phyloP scores from a whole-genome alignment of 805 yeast genomes.

The Saturnispora hagleri region DNA sequence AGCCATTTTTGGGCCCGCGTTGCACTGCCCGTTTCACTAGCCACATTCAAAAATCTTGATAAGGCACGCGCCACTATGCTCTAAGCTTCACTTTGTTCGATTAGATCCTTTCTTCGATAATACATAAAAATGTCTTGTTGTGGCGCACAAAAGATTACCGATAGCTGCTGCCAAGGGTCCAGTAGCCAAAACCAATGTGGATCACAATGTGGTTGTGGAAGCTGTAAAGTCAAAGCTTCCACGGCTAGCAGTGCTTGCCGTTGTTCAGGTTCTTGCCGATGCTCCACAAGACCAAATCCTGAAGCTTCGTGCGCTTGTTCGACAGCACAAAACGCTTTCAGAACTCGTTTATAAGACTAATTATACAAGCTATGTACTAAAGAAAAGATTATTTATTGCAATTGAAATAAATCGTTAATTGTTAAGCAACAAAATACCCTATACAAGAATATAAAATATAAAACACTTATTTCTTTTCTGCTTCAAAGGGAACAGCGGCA shows the following conservation, averaged over 20 bases:
- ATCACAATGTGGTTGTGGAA: background rate
- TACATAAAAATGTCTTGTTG: slow-evolving; percentile 4
- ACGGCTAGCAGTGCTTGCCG: background rate
- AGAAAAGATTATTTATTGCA: no score
- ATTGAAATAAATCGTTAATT: background rate
- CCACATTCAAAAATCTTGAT: background rate
- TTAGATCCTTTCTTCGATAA: background rate
- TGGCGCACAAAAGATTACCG: background rate
- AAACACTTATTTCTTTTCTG: slow-evolving; percentile 12
- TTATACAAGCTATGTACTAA: background rate
- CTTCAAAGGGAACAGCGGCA: slow-evolving; percentile 19
- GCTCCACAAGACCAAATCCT: slow-evolving; percentile 2
- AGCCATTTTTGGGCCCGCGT: background rate
- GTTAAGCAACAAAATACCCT: background rate
- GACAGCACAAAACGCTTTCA: background rate
- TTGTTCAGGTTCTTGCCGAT: slow-evolving; percentile 6
- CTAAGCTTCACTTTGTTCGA: background rate
- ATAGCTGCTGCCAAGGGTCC: background rate
- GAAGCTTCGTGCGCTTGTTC: slow-evolving; percentile 4
- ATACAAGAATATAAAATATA: background rate
- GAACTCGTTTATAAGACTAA: slow-evolving; percentile 2
- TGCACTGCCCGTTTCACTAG: background rate
- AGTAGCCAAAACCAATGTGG: background rate
- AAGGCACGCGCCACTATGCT: background rate
- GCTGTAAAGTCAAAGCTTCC: background rate